Base-by-base conservation (phyloP, 2,329 filamentous ascomycete species). In the Aureobasidium sp. region DNA sequence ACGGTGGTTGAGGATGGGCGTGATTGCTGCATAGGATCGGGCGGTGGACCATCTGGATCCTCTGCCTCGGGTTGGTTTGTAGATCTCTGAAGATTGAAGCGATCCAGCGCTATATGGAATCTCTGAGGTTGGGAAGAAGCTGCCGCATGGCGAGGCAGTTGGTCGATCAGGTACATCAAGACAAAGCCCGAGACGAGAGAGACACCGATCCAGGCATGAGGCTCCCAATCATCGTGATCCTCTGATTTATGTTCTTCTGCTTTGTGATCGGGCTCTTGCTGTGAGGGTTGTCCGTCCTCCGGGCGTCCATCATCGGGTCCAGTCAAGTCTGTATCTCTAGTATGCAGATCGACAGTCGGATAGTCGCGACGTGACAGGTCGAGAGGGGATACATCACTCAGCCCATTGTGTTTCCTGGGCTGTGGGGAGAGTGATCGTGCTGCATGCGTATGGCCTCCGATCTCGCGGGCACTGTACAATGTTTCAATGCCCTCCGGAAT, bases 401-500 rank as follows among this genome's bases (percentile, higher is more conserved):
- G 22, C 5, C 5, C 55, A 11, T 29, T 15, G 14, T 29, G 15
- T 22, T 29, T 55, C 15, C 39, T 27, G 9, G 36, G 29, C 12
- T 56, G n/a, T 9, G 48, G 15, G 1, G 39, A 47, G 15, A 58
- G 12, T 5, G 55, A 47, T 47, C 39, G 34, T 27, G 8, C 45
- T 51, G 27, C 22, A 48, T 68, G 69, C 3, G 49, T 29, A 64
- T 69, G 67, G 17, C 65, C 31, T 34, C 9, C 59, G 44, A 69
- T 63, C 12, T 64, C 62, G 48, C 57, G 75, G 41, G 84, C 80
- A 67, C 78, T 86, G 68, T 94, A 90, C 62, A 97, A 82, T 3
- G 94, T 93, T 72, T 97, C 92, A 64, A 97, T 87, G 41, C 94
- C 94, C 75, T 99, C 94, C 0, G 94, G 94, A 70, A 99, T 96